Conservation (phyloP, 2,329 filamentous ascomycete species). For the Colletotrichum neosansevieriae region DNA sequence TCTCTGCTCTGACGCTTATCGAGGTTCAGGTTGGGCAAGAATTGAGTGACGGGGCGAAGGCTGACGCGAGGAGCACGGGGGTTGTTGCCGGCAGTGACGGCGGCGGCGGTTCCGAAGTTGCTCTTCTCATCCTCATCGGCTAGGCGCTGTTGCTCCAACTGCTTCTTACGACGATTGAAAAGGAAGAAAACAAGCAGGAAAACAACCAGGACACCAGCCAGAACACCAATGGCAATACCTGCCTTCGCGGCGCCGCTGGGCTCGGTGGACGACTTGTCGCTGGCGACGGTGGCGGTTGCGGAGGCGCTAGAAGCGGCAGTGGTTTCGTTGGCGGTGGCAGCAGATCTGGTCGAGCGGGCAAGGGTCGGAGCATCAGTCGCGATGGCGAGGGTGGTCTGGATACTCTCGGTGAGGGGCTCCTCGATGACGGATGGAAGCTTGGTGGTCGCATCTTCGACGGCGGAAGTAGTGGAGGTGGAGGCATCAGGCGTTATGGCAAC, state of each 20-base stretch:
- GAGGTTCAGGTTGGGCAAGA: constrained; percentile 74
- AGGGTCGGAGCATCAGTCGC: constrained; percentile 45
- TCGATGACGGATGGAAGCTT: constrained; percentile 46
- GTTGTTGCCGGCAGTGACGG: constrained; percentile 52
- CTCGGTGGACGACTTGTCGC: constrained; percentile 41
- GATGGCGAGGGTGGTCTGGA: constrained; percentile 45
- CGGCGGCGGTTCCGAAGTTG: constrained; percentile 50
- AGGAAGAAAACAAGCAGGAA: constrained; percentile 78
- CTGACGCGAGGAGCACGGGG: constrained; percentile 82
- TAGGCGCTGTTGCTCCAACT: constrained; percentile 62
- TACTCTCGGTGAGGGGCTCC: constrained; percentile 42
- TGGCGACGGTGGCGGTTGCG: constrained; percentile 22
- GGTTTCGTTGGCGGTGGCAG: constrained; percentile 40
- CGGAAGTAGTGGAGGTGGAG: constrained; percentile 29
- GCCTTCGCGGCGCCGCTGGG: constrained; percentile 67
- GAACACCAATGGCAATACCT: constrained; percentile 85
- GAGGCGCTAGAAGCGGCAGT: constrained; percentile 42
- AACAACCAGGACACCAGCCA: constrained; percentile 76
- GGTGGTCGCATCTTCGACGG: constrained; percentile 12
- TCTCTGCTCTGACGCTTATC: constrained; percentile 65
- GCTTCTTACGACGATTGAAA: constrained; percentile 78
- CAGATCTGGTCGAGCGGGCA: constrained; percentile 49
- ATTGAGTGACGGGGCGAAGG: constrained; percentile 85
- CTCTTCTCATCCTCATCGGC: constrained; percentile 74
- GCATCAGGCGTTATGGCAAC: constrained; percentile 15